Evolutionary conservation across 1,284 basidiomycete species (phyloP), one percentile per base, ranked within the genome.

Genomic region (Xerocomus minutiporus): DNA sequence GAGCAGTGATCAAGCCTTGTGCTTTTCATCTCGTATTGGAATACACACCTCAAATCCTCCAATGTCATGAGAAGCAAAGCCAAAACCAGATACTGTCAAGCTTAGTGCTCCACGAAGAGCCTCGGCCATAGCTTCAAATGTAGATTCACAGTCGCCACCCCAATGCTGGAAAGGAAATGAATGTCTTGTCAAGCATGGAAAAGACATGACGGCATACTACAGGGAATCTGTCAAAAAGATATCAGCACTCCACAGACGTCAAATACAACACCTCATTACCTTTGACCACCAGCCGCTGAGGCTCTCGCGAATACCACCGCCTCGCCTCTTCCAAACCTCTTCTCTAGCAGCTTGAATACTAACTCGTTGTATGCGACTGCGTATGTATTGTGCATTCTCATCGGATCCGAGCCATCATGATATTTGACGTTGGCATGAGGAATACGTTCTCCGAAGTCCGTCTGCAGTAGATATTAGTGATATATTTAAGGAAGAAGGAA

Each of bases 81-180:
- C 83, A 61, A 88, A 88, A 3, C 86, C 86, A 17, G 84, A 88
- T 1, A 77, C 58, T 1, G 83, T 84, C 56, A 89, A 68, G 48
- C 82, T 84, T 31, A 89, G 70, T 8, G 79, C 79, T 7, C 87
- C 86, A 6, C 86, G 77, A 39, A 88, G 71, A 0, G 84, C 81
- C 69, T 89, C 86, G 0, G 82, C 82, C 86, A 90, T 89, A 5
- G 85, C 87, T 63, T 87, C 84, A 69, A 81, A 88, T 0, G 84
- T 86, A 12, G 83, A 85, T 65, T 88, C 86, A 67, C 85, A 88
- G 58, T 90, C 86, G 3, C 86, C 86, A 31, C 86, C 85, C 86
- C 86, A 88, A 61, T 86, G 83, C 68, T 83, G 71, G 26, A 66
- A 67, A 55, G 67, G 71, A 28, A 23, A 8, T 55, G 31, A 58